Evolutionary conservation across 2,329 filamentous ascomycete genomes (phyloP).

Genomic region (Scedosporium dehoogii): DNA sequence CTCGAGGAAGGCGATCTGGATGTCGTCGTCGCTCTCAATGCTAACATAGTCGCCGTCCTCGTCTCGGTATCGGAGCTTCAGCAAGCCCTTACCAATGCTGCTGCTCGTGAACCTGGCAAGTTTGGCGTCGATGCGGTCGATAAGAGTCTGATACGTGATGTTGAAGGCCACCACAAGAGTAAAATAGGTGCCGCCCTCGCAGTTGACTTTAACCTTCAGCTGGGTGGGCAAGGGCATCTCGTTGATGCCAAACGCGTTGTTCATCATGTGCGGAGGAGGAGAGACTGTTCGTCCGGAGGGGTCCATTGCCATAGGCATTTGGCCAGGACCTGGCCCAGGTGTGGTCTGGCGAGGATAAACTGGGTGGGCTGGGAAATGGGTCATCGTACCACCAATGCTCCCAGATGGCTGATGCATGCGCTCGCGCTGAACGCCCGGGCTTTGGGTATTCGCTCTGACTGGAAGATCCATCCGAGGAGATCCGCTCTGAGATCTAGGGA

Average conservation of each 20-base stretch:
- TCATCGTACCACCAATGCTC: slow-evolving; percentile 41
- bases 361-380: slow-evolving; percentile 46
- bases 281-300: slow-evolving; percentile 34
- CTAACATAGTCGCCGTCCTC: slow-evolving; percentile 88
- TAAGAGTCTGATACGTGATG: slow-evolving; percentile 86
- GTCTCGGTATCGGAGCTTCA: slow-evolving; percentile 84
- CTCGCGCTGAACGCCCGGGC: slow-evolving; percentile 57
- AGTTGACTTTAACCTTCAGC: slow-evolving; percentile 92
- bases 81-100: slow-evolving; percentile 70
- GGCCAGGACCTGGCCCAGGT: slow-evolving; percentile 26
- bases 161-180: slow-evolving; percentile 95
- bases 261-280: slow-evolving; percentile 22
- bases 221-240: slow-evolving; percentile 57
- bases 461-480: slow-evolving; percentile 65
- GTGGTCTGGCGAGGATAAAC: slow-evolving; percentile 37
- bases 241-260: slow-evolving; percentile 22
- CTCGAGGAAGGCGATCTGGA: slow-evolving; percentile 89
- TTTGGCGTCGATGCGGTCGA: slow-evolving; percentile 94
- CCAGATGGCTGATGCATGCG: slow-evolving; percentile 39
- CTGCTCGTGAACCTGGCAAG: slow-evolving; percentile 76
- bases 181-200: slow-evolving; percentile 74
- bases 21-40: slow-evolving; percentile 92
- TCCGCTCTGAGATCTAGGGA: slow-evolving; percentile 71
- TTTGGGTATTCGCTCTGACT: slow-evolving; percentile 59
- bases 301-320: slow-evolving; percentile 15